These are phyloP conservation scores for Xylaria palmicola DNA, from an alignment of 495 filamentous ascomycete genomes.

Conservation along the genomic window DNA sequence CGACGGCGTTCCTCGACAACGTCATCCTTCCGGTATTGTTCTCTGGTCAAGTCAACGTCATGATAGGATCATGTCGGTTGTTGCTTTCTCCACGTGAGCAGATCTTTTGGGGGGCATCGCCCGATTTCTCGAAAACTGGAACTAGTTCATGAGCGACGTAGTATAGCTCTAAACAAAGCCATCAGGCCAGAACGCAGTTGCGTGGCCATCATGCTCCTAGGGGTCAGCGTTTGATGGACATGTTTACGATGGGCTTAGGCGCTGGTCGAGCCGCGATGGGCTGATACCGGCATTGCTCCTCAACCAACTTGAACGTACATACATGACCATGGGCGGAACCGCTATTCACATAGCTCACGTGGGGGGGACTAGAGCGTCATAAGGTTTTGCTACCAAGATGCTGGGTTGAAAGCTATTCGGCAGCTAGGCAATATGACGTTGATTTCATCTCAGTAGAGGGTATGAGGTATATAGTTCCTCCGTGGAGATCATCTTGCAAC, in stretches of 20 bases:
- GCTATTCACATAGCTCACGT: background rate
- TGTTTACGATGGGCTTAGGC: too few species aligned
- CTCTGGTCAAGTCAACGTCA: background rate
- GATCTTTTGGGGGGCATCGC: background rate
- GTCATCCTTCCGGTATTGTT: constrained; percentile 1
- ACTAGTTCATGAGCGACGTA: background rate
- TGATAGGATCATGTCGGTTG: background rate
- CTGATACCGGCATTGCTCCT: too few species aligned
- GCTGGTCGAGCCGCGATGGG: too few species aligned
- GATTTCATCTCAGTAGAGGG: background rate
- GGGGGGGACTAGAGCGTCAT: too few species aligned
- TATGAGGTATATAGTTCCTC: background rate
- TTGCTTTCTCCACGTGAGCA: background rate
- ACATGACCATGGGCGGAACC: too few species aligned
- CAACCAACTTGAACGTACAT: too few species aligned
- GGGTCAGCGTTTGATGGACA: too few species aligned
- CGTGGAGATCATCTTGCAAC: background rate
- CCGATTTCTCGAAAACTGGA: background rate
- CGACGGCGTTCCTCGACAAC: constrained; percentile 1
- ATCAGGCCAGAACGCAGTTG: background rate
- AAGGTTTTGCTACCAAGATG: background rate
- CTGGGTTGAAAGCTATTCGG: background rate
- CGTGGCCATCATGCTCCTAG: background rate
- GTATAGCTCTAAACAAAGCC: background rate
- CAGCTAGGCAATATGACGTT: background rate